Percentiles rank a stretch among this genome's conserved stretches.
phyloP scores from a whole-genome alignment of 768 basidiomycete genomes.

The Podaxis mareebaensis region DNA sequence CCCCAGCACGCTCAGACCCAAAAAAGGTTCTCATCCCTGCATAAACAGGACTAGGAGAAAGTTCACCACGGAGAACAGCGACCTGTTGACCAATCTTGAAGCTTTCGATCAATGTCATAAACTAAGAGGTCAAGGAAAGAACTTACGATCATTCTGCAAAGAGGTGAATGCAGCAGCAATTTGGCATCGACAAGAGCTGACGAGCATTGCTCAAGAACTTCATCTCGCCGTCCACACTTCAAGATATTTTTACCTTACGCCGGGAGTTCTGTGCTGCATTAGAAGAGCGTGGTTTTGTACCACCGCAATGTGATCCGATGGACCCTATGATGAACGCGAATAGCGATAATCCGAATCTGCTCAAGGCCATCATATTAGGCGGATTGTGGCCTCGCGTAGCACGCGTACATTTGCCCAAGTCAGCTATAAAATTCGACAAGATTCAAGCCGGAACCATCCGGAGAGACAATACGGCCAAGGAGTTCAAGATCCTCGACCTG shows the following conservation, averaged over 20 bases:
- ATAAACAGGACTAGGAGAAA: slow-evolving; percentile 62
- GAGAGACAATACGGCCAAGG: slow-evolving; percentile 81
- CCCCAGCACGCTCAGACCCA: neutral
- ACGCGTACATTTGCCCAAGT: slow-evolving; percentile 69
- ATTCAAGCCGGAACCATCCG: slow-evolving; percentile 82
- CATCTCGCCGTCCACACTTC: slow-evolving; percentile 70
- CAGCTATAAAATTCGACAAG: slow-evolving; percentile 81
- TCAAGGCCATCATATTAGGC: slow-evolving; percentile 84
- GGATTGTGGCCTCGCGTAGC: slow-evolving; percentile 87
- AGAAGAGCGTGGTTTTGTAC: slow-evolving; percentile 68
- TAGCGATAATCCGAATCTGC: slow-evolving; percentile 64
- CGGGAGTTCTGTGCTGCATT: slow-evolving; percentile 77
- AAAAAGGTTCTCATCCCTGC: neutral
- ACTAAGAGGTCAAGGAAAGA: slow-evolving; percentile 50
- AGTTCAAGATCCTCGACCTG: slow-evolving; percentile 82
- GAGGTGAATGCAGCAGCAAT: slow-evolving; percentile 39
- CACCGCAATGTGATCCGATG: slow-evolving; percentile 42
- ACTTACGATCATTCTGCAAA: slow-evolving; percentile 69
- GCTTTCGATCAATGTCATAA: slow-evolving; percentile 69
- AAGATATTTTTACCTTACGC: slow-evolving; percentile 77
- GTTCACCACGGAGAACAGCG: slow-evolving; percentile 75
- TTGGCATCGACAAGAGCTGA: neutral
- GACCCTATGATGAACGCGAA: slow-evolving; percentile 62
- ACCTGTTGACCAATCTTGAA: slow-evolving; percentile 78
- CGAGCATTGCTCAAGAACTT: slow-evolving; percentile 59